Conservation (phyloP, 164 flowering plant species). For the Piper betle region DNA sequence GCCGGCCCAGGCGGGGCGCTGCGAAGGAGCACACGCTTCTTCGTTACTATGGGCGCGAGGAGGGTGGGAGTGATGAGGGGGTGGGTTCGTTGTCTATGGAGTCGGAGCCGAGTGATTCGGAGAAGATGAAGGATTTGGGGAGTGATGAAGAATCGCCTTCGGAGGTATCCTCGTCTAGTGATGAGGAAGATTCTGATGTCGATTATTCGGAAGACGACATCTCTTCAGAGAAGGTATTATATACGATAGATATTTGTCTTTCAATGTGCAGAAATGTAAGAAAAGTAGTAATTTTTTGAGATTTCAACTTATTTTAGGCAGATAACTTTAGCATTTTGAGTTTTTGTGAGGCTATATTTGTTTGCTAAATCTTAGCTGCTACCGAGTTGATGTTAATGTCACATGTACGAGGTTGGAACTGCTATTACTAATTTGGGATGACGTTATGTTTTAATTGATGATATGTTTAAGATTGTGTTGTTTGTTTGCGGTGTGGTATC, state of each 20-base stretch:
- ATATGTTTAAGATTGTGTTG: background rate
- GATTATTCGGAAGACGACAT: constrained; percentile 16
- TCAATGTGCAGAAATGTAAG: background rate
- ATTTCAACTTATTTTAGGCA: background rate
- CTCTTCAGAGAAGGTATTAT: constrained; percentile 14
- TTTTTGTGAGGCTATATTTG: background rate
- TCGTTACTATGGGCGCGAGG: constrained; percentile 36
- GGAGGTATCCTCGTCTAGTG: constrained; percentile 4
- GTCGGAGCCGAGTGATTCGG: no score
- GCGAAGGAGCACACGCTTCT: constrained; percentile 24
- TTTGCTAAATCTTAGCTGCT: background rate
- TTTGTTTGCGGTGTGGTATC: constrained; percentile 8
- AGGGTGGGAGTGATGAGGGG: background rate
- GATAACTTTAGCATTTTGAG: background rate
- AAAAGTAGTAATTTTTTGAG: constrained; percentile 1
- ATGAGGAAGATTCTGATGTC: constrained; percentile 18
- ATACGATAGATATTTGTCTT: background rate
- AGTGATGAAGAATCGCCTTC: constrained; percentile 8
- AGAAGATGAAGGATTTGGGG: background rate
- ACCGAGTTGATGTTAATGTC: background rate
- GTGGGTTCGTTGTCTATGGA: background rate
- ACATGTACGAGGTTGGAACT: background rate
- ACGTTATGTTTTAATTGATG: background rate
- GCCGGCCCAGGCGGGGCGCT: constrained; percentile 24
- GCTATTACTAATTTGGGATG: background rate